Evolutionary conservation across 805 yeast genomes (phyloP), one percentile per base, ranked within the genome.

Genomic region (Candida broadrunensis): DNA sequence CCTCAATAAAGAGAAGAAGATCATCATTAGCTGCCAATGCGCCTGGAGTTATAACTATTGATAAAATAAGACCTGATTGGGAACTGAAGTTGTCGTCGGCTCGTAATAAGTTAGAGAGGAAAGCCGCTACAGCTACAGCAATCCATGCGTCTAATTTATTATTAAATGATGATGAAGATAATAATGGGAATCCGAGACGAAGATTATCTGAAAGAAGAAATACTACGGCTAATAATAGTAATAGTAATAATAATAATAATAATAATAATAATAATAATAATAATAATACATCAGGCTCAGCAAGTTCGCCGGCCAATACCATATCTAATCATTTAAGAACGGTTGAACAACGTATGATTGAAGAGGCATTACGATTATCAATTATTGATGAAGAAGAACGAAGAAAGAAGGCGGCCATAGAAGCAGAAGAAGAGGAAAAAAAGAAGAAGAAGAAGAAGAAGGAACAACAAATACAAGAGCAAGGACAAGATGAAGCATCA

Each of bases 41-140:
- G 20, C 79, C 83, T 4, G 76, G 75, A 11, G 96, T 87, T 4
- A 73, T 89, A 19, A 81, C 91, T 0, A 79, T 88, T 8, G 99
- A 91, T 63, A 65, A 61, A 47, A 86, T 91, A 32, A 73, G 97
- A 38, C 98, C 99, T 1, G 96, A 88, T 55, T 91, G 99, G 99
- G 89, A 87, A 52, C 63, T 72, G 15, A 85, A 81, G 47, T 73
- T 91, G 36, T 70, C 74, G 7, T 72, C 78, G 37, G 96, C 96
- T 4, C 76, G 90, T 38, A 75, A 82, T 43, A 82, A 82, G 48
- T 65, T 88, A 26, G 96, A 95, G 0, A 76, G 95, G 43, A 76
- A 88, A 53, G 83, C 97, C 0, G 97, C 97, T 0, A 88, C 96
- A 12, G 98, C 98, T 0, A 87, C 88, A 25, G 96, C 96, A 0